Base-by-base conservation (phyloP, 2,329 filamentous ascomycete species). In the Penicillium olsonii region DNA sequence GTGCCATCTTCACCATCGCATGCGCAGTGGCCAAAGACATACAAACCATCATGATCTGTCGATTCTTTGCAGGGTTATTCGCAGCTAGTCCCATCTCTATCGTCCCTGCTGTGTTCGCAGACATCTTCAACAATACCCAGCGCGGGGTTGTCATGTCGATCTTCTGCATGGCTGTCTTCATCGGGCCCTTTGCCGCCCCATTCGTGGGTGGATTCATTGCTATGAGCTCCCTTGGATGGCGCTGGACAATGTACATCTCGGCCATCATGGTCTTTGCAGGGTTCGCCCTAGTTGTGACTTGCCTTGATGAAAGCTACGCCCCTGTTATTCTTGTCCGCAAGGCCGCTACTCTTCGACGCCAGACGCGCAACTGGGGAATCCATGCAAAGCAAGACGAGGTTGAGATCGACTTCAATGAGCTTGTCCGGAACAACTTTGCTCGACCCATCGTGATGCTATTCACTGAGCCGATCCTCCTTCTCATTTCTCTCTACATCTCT, bases 301-400 rank as follows among this genome's bases (percentile, higher is more conserved):
- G 81, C 56, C 67, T 82, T 7, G 66, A 77, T 31, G 80, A 83
- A 58, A 77, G 78, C 0, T 83, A 82, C 50, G 71, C 78, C 0
- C 79, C 79, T 0, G 70, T 78, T 0, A 72, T 83, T 3, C 71
- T 83, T 0, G 73, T 80, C 10, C 59, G 68, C 19, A 83, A 83
- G 59, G 80, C 80, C 0, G 64, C 71, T 1, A 70, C 76, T 24
- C 60, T 83, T 0, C 71, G 80, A n/a, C 70, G 76, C 9, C 57
- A 74, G 15, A 83, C 79, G 0, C 70, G 73, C 48, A 83, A 82
- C 48, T 82, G 78, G 79, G 79, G 77, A 1, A 81, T 83, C 38
- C 79, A 83, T 56, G 78, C 79, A 3, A 78, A 75, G 54, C 69
- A 70, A 46, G 77, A 79, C 53, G 74, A 77, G 68, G 72, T 78